Evolutionary conservation across 2,329 filamentous ascomycete genomes (phyloP), one percentile per base, ranked within the genome.

Genomic region (Nothophaeocryptopus gaeumannii): DNA sequence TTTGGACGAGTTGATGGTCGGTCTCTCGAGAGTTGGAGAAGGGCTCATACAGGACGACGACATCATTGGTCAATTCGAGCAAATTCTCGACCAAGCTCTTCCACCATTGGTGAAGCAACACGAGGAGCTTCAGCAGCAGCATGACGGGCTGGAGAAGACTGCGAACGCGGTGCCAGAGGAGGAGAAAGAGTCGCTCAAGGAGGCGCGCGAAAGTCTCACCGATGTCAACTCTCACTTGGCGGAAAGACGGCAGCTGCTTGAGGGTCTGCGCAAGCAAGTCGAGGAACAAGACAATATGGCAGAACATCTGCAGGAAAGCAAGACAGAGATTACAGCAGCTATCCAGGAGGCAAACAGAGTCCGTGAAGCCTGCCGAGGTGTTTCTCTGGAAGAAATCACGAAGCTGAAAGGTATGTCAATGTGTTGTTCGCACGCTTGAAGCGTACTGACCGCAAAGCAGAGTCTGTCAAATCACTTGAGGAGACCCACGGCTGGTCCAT

Each of bases 361-460:
- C 20, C 82, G 88, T 54, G 90, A 96, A 67, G 88, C 95, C 63
- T 95, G 87, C 66, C 83, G 91, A 45, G 91, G 92, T 34, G 96
- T 91, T 85, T 92, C 85, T 49, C 82, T 85, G 45, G 84, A 79
- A 26, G 93, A 97, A 70, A 88, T 97, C 56, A 80, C 80, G 56
- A 74, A 76, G 34, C 75, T 95, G n/a, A 90, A 91, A 78, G 80
- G 87, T 88, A 77, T 66, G 74, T 63, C 15, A 13, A 15, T 13
- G 11, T n/a, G 9, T 20, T n/a, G 26, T 29, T 15, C 3, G 13
- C 31, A 29, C 8, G 9, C 16, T 14, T 5, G 2, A 40, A 33
- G 41, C 8, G 49, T 37, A 14, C 10, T 39, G 43, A 39, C 14
- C 35, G 72, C 79, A 66, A 81, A 7, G 20, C 61, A 89, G 86